Percentiles rank a stretch among this genome's conserved stretches.
Conservation (phyloP, 2,329 filamentous ascomycete species). For the Arachnomyces sp. region DNA sequence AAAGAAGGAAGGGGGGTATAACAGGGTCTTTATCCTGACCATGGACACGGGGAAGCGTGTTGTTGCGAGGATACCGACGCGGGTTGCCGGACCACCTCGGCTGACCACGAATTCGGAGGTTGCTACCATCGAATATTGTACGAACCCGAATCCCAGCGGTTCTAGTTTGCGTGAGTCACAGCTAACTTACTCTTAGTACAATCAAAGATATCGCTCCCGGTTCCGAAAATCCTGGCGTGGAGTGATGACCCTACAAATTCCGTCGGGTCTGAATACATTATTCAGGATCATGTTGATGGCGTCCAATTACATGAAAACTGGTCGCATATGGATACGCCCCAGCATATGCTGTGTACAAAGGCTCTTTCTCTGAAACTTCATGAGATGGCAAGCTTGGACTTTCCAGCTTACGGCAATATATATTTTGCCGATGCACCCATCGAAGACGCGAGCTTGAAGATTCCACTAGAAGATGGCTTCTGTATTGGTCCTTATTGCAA, state of each 20-base stretch:
- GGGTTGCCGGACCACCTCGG: slow-evolving; percentile 19
- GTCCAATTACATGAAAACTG: slow-evolving; percentile 26
- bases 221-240: slow-evolving; percentile 21
- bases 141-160: neutral
- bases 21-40: slow-evolving; percentile 22
- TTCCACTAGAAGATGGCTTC: slow-evolving; percentile 22
- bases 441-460: slow-evolving; percentile 11
- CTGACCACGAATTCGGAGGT: slow-evolving; percentile 23
- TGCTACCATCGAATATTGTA: slow-evolving; percentile 13
- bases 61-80: slow-evolving; percentile 23
- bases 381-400: slow-evolving; percentile 25
- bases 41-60: slow-evolving; percentile 14
- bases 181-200: slow-evolving; percentile 13
- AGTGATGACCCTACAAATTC: slow-evolving; percentile 21
- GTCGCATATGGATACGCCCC: slow-evolving; percentile 25
- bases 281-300: slow-evolving; percentile 30
- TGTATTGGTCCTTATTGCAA: slow-evolving; percentile 28
- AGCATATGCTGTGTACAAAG: slow-evolving; percentile 29
- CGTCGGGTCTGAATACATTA: slow-evolving; percentile 33
- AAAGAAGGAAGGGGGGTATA: slow-evolving; percentile 14
- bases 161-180: neutral
- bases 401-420: slow-evolving; percentile 34
- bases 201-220: slow-evolving; percentile 17
- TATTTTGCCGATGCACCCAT: slow-evolving; percentile 24
- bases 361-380: slow-evolving; percentile 20